phyloP scores from a whole-genome alignment of 345 rosid genomes.

The Xanthoceras sorbifolium region DNA sequence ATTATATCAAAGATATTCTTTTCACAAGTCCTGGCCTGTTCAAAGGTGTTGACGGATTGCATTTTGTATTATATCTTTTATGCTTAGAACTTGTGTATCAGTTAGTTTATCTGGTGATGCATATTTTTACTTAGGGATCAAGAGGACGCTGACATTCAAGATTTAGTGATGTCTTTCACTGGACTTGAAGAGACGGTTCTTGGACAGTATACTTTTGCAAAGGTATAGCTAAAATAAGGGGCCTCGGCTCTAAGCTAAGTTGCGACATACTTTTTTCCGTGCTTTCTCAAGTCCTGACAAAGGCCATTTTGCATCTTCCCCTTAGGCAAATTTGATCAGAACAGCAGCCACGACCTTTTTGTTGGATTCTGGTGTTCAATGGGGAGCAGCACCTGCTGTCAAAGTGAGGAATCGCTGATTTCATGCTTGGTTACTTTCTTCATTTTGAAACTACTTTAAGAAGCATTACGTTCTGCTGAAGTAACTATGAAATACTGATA shows the following conservation, averaged over 20 bases:
- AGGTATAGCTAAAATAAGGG: slow-evolving; percentile 48
- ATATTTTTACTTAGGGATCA: slow-evolving; percentile 44
- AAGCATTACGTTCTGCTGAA: slow-evolving; percentile 1
- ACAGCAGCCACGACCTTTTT: slow-evolving; percentile 78
- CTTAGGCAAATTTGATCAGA: slow-evolving; percentile 88
- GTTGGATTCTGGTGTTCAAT: slow-evolving; percentile 84
- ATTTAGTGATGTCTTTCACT: slow-evolving; percentile 66
- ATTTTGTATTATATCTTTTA: neutral
- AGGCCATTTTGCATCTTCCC: slow-evolving; percentile 14
- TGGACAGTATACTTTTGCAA: slow-evolving; percentile 86
- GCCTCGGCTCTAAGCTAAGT: neutral
- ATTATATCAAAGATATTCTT: neutral
- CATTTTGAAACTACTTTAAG: slow-evolving; percentile 1
- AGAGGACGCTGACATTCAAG: slow-evolving; percentile 72
- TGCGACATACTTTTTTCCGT: neutral
- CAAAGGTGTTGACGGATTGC: neutral
- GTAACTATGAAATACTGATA: slow-evolving; percentile 11
- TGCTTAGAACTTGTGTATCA: slow-evolving; percentile 1
- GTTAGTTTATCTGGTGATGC: slow-evolving; percentile 19
- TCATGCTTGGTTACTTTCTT: slow-evolving; percentile 10
- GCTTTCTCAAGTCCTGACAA: slow-evolving; percentile 5
- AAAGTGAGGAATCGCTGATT: slow-evolving; percentile 54
- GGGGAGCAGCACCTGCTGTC: slow-evolving; percentile 94
- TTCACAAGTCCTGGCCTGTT: neutral
- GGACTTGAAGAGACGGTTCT: slow-evolving; percentile 92